Base-by-base conservation (phyloP, 2,329 filamentous ascomycete species). In the Cladophialophora psammophila region DNA sequence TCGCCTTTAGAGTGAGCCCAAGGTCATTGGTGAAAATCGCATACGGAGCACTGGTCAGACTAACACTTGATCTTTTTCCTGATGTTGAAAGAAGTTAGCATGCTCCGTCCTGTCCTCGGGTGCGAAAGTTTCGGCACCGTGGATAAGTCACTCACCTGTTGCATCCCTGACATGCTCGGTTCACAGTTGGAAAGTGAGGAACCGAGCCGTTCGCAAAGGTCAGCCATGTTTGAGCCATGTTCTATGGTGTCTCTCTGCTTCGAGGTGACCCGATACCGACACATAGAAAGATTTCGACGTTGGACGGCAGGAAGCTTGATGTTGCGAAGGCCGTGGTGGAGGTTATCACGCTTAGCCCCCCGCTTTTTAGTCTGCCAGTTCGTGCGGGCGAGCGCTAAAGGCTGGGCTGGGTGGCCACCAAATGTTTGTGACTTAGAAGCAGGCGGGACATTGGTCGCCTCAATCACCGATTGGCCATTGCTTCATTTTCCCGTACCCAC, bases 11-110 rank as follows among this genome's bases (percentile, higher is more conserved):
- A 32, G 34, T 45, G n/a, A 20, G 15, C n/a, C 34, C 31, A n/a
- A 53, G 9, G 34, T 53, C 18, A 34, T 53, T 18, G 35, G 18
- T 18, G n/a, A 57, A 45, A 3, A 12, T 48, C 10, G 18, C n/a
- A 5, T 12, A 63, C 2, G 2, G 18, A 42, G 50, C 18, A 7
- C 4, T 26, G 26, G 12, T 31, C 15, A 34, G 48, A 55, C 63
- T 55, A 31, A 52, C 63, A 65, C 42, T 56, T 65, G 34, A 59
- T 61, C 31, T 65, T 61, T 38, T 65, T 65, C 48, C 63, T 65
- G 38, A n/a, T 38, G 32, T 35, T 12, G 12, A 45, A 15, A 12
- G 48, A 13, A 12, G 35, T 60, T 38, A 60, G 50, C 36, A 40
- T 10, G 36, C 9, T 40, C 10, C 9, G 3, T 31, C 45, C 34